Evolutionary conservation across 2,329 filamentous ascomycete genomes (phyloP).

Genomic region (Aspergillus japonicus): DNA sequence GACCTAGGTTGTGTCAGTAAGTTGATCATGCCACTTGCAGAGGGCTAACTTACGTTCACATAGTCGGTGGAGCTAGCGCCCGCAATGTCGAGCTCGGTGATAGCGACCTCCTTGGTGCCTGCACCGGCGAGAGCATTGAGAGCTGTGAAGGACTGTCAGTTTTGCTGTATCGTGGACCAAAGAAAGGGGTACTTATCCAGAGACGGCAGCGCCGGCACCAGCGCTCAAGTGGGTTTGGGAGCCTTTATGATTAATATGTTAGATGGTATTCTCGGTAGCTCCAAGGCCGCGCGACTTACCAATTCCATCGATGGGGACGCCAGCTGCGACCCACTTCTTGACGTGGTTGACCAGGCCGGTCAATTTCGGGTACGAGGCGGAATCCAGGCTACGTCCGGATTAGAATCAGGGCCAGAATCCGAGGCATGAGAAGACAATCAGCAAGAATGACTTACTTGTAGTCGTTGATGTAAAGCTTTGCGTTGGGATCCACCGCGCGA

Average conservation of each 20-base stretch:
- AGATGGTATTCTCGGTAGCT: too few relatives aligned
- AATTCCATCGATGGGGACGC: slow-evolving; percentile 66
- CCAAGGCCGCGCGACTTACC: slow-evolving; percentile 26
- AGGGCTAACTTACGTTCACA: slow-evolving; percentile 38
- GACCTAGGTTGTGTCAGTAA: slow-evolving; percentile 12
- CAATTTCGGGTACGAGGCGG: slow-evolving; percentile 58
- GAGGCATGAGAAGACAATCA: too few relatives aligned
- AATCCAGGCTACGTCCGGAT: slow-evolving; percentile 58
- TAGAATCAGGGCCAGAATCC: not conserved
- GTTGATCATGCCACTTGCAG: not conserved
- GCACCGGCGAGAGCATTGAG: slow-evolving; percentile 54
- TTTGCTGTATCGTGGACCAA: not conserved
- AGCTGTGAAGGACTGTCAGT: slow-evolving; percentile 40
- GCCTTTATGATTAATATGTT: slow-evolving; percentile 29
- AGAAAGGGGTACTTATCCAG: slow-evolving; percentile 13
- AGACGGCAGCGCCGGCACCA: slow-evolving; percentile 8
- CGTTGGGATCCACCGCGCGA: slow-evolving; percentile 62
- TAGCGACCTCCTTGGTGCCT: slow-evolving; percentile 57
- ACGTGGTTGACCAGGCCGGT: slow-evolving; percentile 58
- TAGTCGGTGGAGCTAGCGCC: slow-evolving; percentile 58
- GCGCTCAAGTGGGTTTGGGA: slow-evolving; percentile 55
- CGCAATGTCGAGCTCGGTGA: slow-evolving; percentile 69
- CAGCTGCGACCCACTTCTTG: slow-evolving; percentile 61
- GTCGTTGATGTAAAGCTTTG: slow-evolving; percentile 76
- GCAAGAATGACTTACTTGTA: slow-evolving; percentile 40